A percentile compares a stretch with the other conserved stretches of the same genome.
Conservation (phyloP, 495 filamentous ascomycete species). For the Podospora tetraspora region DNA sequence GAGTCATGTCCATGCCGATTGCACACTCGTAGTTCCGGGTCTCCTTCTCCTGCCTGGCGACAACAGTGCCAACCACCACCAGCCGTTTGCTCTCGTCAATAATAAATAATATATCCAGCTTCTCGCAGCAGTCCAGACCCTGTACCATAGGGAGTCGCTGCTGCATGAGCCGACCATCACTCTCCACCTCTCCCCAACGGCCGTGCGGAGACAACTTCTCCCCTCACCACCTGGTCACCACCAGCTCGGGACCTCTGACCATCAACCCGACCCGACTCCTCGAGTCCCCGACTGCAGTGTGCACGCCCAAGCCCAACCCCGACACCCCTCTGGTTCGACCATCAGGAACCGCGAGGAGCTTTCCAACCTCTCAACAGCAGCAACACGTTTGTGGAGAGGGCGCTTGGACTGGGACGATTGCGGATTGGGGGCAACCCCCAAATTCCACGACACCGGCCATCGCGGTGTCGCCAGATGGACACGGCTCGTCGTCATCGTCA, state of each 20-base stretch:
- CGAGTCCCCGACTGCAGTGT: background rate
- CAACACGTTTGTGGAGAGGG: background rate
- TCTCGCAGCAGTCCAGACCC: background rate
- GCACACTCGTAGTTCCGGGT: background rate
- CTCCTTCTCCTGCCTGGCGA: background rate
- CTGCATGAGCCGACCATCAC: background rate
- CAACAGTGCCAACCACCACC: background rate
- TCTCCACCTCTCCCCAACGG: background rate
- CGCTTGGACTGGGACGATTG: background rate
- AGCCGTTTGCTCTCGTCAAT: background rate
- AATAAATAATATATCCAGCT: background rate
- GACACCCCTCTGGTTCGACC: background rate
- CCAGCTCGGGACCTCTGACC: too few species aligned
- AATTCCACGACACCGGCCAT: background rate
- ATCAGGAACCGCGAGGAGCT: background rate
- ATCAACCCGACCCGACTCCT: background rate
- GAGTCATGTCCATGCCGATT: background rate
- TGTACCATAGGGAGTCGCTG: background rate
- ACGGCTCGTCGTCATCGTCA: background rate
- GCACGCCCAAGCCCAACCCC: background rate
- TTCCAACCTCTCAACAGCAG: background rate
- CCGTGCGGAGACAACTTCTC: background rate
- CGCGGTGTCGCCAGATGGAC: background rate
- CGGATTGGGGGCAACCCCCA: background rate
- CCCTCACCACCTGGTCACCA: background rate